phyloP scores from a whole-genome alignment of 2,329 filamentous ascomycete species.

The Sporothrix brunneoviolacea region DNA sequence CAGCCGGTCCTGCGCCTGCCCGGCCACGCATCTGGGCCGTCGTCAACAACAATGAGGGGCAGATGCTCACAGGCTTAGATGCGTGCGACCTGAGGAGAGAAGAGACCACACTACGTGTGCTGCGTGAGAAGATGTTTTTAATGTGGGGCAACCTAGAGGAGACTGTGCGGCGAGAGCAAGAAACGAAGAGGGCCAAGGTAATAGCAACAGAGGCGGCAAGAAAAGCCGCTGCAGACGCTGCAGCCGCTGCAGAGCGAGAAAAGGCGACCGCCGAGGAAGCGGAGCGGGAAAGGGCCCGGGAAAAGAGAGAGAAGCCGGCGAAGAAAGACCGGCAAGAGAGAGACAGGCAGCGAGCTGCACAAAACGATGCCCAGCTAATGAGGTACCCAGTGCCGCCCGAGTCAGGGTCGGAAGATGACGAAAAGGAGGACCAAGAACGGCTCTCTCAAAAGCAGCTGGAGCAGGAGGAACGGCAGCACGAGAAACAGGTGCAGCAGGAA shows the following conservation, averaged over 20 bases:
- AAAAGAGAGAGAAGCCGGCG: too few species aligned
- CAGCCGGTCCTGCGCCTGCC: conserved; percentile 13
- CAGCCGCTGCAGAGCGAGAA: too few species aligned
- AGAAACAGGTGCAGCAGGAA: too few species aligned
- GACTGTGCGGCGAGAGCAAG: too few species aligned
- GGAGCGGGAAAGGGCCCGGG: too few species aligned
- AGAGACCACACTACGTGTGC: conserved; percentile 35
- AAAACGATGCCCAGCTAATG: background rate
- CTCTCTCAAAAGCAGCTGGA: conserved; percentile 13
- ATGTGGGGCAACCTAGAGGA: conserved; percentile 87
- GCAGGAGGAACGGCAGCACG: conserved; percentile 10
- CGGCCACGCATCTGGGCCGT: conserved; percentile 57
- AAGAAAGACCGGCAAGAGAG: background rate
- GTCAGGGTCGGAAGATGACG: conserved; percentile 28
- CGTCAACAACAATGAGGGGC: conserved; percentile 52
- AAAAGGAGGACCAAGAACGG: background rate
- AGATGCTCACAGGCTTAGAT: conserved; percentile 42
- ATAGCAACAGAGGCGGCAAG: background rate
- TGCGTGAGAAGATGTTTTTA: conserved; percentile 66
- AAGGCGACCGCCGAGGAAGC: too few species aligned
- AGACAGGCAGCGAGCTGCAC: conserved; percentile 1
- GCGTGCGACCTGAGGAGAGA: conserved; percentile 52
- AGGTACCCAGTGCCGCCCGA: conserved; percentile 29
- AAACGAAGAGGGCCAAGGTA: conserved; percentile 50
- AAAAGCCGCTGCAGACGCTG: background rate